Evolutionary conservation across 1,284 basidiomycete genomes (phyloP).

Genomic region (Bjerkandera adusta): DNA sequence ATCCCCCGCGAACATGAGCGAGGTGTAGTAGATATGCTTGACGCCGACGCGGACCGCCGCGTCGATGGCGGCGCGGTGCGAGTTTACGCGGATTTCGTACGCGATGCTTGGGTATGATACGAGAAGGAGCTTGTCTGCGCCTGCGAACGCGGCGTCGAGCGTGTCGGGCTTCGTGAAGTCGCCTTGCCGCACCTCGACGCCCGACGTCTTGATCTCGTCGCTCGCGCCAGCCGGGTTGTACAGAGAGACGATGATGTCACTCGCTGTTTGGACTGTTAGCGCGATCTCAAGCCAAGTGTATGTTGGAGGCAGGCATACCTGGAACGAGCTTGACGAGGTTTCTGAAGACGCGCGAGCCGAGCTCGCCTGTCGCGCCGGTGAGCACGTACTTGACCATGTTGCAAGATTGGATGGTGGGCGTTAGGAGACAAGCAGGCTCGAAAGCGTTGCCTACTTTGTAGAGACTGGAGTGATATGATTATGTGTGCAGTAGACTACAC

Average conservation of each 20-base stretch:
- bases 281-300: too few species aligned
- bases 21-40: slow-evolving; percentile 38
- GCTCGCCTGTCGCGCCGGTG: slow-evolving; percentile 36
- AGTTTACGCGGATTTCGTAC: slow-evolving; percentile 29
- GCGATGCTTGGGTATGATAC: slow-evolving; percentile 37
- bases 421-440: too few species aligned
- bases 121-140: slow-evolving; percentile 35
- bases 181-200: slow-evolving; percentile 31
- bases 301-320: slow-evolving; percentile 17
- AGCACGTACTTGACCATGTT: slow-evolving; percentile 30
- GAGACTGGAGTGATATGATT: too few species aligned
- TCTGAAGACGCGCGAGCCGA: slow-evolving; percentile 35
- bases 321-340: slow-evolving; percentile 31
- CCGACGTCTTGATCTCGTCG: slow-evolving; percentile 19
- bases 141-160: slow-evolving; percentile 32
- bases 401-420: too few species aligned
- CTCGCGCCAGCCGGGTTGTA: slow-evolving; percentile 33
- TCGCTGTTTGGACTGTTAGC: slow-evolving; percentile 17
- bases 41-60: slow-evolving; percentile 33
- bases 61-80: slow-evolving; percentile 37
- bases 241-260: slow-evolving; percentile 31
- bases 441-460: too few species aligned
- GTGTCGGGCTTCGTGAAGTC: slow-evolving; percentile 32
- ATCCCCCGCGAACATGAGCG: slow-evolving; percentile 33
- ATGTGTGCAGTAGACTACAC: too few species aligned